Conservation (phyloP, 2,329 filamentous ascomycete species). For the Xylaria sp. region DNA sequence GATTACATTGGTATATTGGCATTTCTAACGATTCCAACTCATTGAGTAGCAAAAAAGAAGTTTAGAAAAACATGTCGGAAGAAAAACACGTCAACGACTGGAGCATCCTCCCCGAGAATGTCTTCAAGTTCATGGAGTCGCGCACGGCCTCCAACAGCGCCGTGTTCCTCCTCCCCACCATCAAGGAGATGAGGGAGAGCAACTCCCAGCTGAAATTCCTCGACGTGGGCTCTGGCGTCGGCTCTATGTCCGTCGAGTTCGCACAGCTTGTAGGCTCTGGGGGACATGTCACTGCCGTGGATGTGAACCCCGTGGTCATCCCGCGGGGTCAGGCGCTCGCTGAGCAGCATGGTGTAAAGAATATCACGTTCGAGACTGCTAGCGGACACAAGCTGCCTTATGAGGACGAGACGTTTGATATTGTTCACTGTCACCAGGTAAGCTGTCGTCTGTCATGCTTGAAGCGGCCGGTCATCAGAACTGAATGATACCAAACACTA, state of each 20-base stretch:
- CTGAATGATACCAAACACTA: neutral
- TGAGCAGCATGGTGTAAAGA: slow-evolving; percentile 13
- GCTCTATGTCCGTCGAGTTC: slow-evolving; percentile 54
- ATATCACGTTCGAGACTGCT: slow-evolving; percentile 44
- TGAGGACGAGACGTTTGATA: slow-evolving; percentile 44
- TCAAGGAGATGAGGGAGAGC: slow-evolving; percentile 35
- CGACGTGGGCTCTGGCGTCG: slow-evolving; percentile 56
- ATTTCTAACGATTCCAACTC: neutral
- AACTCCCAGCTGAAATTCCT: slow-evolving; percentile 50
- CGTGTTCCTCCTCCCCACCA: slow-evolving; percentile 48
- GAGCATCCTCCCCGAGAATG: slow-evolving; percentile 26
- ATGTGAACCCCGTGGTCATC: slow-evolving; percentile 30
- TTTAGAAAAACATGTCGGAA: no score
- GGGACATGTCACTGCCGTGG: slow-evolving; percentile 52
- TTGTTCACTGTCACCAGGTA: slow-evolving; percentile 47
- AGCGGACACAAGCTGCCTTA: slow-evolving; percentile 50
- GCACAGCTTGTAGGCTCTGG: slow-evolving; percentile 49
- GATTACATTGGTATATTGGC: no score
- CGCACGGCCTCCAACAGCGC: slow-evolving; percentile 38
- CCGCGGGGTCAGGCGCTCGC: slow-evolving; percentile 6
- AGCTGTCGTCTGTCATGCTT: neutral
- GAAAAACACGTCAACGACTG: slow-evolving; percentile 19
- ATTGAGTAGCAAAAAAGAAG: neutral
- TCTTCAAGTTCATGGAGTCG: slow-evolving; percentile 29
- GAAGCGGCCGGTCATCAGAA: neutral